Evolutionary conservation across 768 basidiomycete genomes (phyloP).

Genomic region (Suillus weaverae): DNA sequence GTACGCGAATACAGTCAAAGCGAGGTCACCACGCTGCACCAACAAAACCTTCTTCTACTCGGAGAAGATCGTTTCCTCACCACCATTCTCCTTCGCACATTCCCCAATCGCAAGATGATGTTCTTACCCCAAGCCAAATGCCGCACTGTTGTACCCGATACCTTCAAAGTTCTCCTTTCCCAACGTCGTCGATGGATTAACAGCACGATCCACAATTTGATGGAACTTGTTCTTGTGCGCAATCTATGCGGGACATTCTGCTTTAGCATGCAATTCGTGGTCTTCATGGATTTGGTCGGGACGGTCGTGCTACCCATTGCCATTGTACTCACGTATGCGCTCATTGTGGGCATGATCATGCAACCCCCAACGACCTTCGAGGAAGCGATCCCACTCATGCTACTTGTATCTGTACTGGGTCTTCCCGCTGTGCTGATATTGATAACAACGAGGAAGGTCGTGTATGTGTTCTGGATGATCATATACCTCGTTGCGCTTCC

Average conservation of each 20-base stretch:
- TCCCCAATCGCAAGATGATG: constrained; percentile 99
- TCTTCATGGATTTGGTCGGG: constrained; percentile 94
- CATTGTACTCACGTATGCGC: constrained; percentile 84
- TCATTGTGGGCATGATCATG: constrained; percentile 80
- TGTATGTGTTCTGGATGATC: constrained; percentile 98
- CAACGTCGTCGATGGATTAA: constrained; percentile 99
- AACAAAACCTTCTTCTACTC: constrained; percentile 94
- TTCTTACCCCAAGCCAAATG: constrained; percentile 96
- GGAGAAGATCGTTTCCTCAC: constrained; percentile 99
- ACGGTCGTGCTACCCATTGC: constrained; percentile 94
- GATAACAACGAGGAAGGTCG: constrained; percentile 90
- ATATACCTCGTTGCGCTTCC: constrained; percentile 91
- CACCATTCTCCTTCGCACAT: constrained; percentile 92
- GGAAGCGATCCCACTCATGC: constrained; percentile 90
- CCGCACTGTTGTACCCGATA: constrained; percentile 94
- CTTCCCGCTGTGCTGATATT: constrained; percentile 90
- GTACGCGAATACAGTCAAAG: constrained; percentile 96
- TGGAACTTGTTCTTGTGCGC: constrained; percentile 96
- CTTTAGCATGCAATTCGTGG: constrained; percentile 99
- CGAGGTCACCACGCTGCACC: constrained; percentile 91
- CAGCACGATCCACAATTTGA: constrained; percentile 98
- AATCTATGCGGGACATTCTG: constrained; percentile 99
- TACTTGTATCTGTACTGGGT: constrained; percentile 89
- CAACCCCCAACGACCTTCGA: constrained; percentile 82
- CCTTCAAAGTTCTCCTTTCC: constrained; percentile 88